Evolutionary conservation across 345 rosid species (phyloP).

Genomic region (Moricandia arvensis): DNA sequence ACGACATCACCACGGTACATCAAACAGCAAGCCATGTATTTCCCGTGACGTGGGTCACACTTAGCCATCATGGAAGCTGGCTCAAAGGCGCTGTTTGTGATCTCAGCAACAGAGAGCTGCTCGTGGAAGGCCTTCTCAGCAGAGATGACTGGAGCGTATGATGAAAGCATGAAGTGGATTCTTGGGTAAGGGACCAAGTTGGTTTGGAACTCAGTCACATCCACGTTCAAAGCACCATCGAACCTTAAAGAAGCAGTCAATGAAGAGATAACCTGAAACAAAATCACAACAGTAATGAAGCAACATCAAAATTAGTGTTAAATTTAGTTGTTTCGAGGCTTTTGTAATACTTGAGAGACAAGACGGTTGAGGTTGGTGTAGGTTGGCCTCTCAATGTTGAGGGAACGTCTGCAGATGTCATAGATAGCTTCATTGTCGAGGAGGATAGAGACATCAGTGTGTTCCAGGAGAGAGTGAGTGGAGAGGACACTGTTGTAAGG

Average conservation of each 20-base stretch:
- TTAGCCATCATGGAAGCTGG: slow-evolving; percentile 64
- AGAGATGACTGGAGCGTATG: slow-evolving; percentile 75
- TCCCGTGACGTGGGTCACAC: slow-evolving; percentile 89
- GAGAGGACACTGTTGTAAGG: slow-evolving; percentile 82
- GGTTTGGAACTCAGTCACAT: slow-evolving; percentile 77
- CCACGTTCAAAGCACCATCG: slow-evolving; percentile 79
- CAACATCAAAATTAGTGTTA: not conserved
- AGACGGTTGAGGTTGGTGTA: slow-evolving; percentile 78
- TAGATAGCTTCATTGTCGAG: slow-evolving; percentile 50
- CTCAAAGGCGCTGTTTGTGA: slow-evolving; percentile 56
- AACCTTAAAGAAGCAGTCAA: slow-evolving; percentile 79
- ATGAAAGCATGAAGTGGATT: slow-evolving; percentile 85
- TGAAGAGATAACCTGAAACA: slow-evolving; percentile 60
- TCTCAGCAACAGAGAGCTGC: slow-evolving; percentile 68
- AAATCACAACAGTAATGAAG: not conserved
- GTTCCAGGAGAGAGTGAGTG: slow-evolving; percentile 70
- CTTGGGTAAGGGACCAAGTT: slow-evolving; percentile 82
- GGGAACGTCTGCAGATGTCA: slow-evolving; percentile 75
- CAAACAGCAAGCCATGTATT: slow-evolving; percentile 81
- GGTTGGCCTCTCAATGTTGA: slow-evolving; percentile 71
- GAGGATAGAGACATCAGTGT: slow-evolving; percentile 72
- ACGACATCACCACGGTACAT: slow-evolving; percentile 86
- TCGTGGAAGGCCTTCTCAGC: slow-evolving; percentile 57
- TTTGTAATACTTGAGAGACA: slow-evolving; percentile 76
- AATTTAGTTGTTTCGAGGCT: no score